Evolutionary conservation across 2,329 filamentous ascomycete genomes (phyloP), one percentile per base, ranked within the genome.

Genomic region (Beauveria varroae): DNA sequence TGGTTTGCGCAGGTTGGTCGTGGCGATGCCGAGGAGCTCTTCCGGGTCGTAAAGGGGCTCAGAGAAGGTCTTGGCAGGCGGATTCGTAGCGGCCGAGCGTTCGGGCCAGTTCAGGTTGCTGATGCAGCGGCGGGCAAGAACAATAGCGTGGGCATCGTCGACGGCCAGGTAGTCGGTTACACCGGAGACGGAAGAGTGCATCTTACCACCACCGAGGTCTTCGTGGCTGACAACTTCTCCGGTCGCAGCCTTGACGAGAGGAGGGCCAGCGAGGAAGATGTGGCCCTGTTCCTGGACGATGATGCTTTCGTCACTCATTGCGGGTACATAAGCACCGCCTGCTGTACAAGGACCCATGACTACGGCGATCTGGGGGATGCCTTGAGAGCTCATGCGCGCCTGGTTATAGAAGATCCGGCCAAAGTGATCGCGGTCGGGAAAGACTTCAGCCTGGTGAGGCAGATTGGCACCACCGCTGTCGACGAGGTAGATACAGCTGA

Each of bases 321-420:
- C 91, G 12, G 93, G 93, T 12, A 98, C 93, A 72, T 99, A 98
- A 26, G 93, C 93, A 53, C 93, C 93, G 56, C 93, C 93, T 1
- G 93, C 93, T 1, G 95, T 99, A 76, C 95, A 99, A 49, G 93
- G 90, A 0, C 93, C 93, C 93, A 99, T 97, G 52, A 99, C 93
- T 2, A 97, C 91, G 10, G 91, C 88, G 67, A 99, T 89, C 71
- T 98, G 93, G 1, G 93, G 93, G 64, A 98, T 96, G 5, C 92
- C 91, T 66, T 87, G 78, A 2, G 89, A 84, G 67, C 90, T 95
- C 92, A 98, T 96, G 69, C 91, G 83, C 3, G 95, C 93, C 75
- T 99, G 93, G 77, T 99, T 97, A 81, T 89, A 99, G 80, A 99
- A 99, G 72, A 98, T 96, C 66, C 93, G 90, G 41, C 93, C 92